Evolutionary conservation across 169 alveolate species (phyloP).

Genomic region (Theileria equi): DNA sequence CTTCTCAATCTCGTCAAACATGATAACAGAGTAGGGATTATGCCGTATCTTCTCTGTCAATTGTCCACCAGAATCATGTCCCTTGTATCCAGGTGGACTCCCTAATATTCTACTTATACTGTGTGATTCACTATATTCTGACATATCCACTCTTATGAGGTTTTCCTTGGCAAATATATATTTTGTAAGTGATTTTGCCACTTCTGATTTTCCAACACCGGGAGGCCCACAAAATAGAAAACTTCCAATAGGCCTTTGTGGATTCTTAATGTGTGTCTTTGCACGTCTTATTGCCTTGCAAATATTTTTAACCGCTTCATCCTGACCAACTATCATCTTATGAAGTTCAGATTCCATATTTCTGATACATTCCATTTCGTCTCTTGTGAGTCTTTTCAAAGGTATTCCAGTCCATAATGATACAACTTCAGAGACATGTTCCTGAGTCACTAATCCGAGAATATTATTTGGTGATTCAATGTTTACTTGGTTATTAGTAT

Average conservation of each 20-base stretch:
- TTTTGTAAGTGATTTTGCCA: constrained; percentile 84
- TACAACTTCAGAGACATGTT: constrained; percentile 58
- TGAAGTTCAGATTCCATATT: constrained; percentile 67
- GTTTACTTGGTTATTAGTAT: background rate
- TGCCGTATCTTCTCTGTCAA: constrained; percentile 56
- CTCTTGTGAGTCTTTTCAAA: constrained; percentile 36
- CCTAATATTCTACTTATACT: constrained; percentile 84
- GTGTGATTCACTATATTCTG: constrained; percentile 87
- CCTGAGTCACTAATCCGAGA: constrained; percentile 32
- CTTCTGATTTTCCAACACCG: constrained; percentile 86
- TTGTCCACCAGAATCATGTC: constrained; percentile 88
- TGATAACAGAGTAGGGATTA: constrained; percentile 71
- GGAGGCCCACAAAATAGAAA: constrained; percentile 87
- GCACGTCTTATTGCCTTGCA: constrained; percentile 71
- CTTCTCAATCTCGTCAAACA: constrained; percentile 87
- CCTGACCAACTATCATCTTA: constrained; percentile 70
- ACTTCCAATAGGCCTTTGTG: constrained; percentile 84
- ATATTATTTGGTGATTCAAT: background rate
- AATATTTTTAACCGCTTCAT: constrained; percentile 67
- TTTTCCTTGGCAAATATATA: constrained; percentile 74
- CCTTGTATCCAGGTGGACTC: constrained; percentile 90
- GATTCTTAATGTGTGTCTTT: constrained; percentile 81
- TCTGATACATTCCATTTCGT: constrained; percentile 43
- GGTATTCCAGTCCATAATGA: constrained; percentile 61
- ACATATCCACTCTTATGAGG: constrained; percentile 85